Evolutionary conservation across 2,329 filamentous ascomycete species (phyloP).

Genomic region (Pseudopyrenochaeta lycopersici): DNA sequence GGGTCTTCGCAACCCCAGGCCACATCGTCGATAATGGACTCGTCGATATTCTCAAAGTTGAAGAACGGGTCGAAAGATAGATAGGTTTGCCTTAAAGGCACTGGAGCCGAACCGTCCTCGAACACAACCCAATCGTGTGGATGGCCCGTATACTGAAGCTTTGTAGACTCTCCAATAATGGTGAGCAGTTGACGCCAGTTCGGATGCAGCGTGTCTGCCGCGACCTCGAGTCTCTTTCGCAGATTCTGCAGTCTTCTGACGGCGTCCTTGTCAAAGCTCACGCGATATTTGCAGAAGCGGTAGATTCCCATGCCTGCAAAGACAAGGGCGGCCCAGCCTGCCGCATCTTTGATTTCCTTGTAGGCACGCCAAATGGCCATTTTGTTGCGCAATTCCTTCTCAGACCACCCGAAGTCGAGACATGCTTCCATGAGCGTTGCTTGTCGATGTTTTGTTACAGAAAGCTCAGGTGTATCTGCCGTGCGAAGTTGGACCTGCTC

Average conservation of each 20-base stretch:
- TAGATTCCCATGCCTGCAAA: slow-evolving; percentile 68
- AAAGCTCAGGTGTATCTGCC: slow-evolving; percentile 51
- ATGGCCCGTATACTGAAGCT: slow-evolving; percentile 57
- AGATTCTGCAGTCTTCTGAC: slow-evolving; percentile 58
- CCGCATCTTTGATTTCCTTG: slow-evolving; percentile 65
- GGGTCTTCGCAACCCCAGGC: slow-evolving; percentile 62
- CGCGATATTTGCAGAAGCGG: slow-evolving; percentile 68
- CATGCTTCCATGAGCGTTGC: slow-evolving; percentile 63
- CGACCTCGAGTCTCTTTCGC: slow-evolving; percentile 60
- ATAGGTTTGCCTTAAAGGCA: slow-evolving; percentile 59
- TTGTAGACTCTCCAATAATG: slow-evolving; percentile 55
- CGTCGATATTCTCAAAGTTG: slow-evolving; percentile 59
- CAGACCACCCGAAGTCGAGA: slow-evolving; percentile 63
- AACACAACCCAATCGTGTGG: slow-evolving; percentile 63
- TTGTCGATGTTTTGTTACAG: slow-evolving; percentile 61
- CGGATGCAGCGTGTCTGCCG: slow-evolving; percentile 63
- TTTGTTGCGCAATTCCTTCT: slow-evolving; percentile 66
- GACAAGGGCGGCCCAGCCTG: slow-evolving; percentile 64
- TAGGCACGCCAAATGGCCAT: slow-evolving; percentile 66
- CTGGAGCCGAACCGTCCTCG: slow-evolving; percentile 53
- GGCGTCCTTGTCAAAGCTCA: slow-evolving; percentile 61
- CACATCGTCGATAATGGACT: slow-evolving; percentile 59
- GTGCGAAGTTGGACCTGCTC: slow-evolving; percentile 58
- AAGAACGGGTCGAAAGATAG: slow-evolving; percentile 58
- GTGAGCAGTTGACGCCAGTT: slow-evolving; percentile 61